Evolutionary conservation across 2,329 filamentous ascomycete species (phyloP).

Genomic region (Pseudopyricularia javanii): DNA sequence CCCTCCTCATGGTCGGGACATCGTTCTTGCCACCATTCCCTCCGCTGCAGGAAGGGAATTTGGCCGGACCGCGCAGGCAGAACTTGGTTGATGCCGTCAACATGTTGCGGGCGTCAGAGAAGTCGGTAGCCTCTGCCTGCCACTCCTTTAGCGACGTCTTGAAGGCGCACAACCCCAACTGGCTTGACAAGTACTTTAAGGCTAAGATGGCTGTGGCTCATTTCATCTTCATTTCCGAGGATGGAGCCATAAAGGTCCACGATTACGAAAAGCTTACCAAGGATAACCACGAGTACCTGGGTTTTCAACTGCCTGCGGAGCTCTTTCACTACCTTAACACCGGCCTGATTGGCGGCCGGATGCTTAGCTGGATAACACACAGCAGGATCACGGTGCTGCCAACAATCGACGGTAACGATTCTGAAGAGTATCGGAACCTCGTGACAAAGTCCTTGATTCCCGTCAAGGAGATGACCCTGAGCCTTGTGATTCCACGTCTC

Average conservation of each 20-base stretch:
- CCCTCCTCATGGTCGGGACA: conserved; percentile 71
- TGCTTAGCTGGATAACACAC: conserved; percentile 73
- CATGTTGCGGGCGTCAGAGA: conserved; percentile 59
- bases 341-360: conserved; percentile 65
- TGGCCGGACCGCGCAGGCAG: conserved; percentile 34
- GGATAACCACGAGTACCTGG: conserved; percentile 82
- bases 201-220: conserved; percentile 78
- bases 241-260: conserved; percentile 66
- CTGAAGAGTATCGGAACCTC: conserved; percentile 68
- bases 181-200: conserved; percentile 77
- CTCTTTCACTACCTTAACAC: conserved; percentile 81
- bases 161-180: conserved; percentile 57
- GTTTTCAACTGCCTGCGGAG: conserved; percentile 80
- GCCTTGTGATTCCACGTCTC: conserved; percentile 66
- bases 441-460: conserved; percentile 63
- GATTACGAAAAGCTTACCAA: conserved; percentile 62
- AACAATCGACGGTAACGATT: conserved; percentile 74
- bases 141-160: conserved; percentile 70
- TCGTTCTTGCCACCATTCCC: conserved; percentile 72
- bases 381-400: conserved; percentile 66
- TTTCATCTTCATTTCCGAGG: conserved; percentile 66
- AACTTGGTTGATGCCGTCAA: conserved; percentile 68
- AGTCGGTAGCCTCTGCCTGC: conserved; percentile 61
- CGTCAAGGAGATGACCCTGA: conserved; percentile 63
- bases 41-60: conserved; percentile 48